phyloP scores from a whole-genome alignment of 129 eudicot genomes.

The Tagetes patula region DNA sequence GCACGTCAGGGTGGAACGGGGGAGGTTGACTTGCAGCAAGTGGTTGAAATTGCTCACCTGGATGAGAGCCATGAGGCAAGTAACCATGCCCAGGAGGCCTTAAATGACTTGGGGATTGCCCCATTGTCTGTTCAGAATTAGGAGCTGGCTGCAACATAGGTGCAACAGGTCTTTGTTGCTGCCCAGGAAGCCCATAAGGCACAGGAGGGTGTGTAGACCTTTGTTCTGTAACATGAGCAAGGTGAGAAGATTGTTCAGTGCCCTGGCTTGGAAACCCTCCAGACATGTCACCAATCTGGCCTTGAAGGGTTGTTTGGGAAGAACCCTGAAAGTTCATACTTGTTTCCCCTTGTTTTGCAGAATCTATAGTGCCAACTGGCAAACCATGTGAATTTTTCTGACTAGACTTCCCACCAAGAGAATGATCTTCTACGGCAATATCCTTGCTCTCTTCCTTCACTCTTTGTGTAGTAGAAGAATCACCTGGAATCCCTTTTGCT shows the following conservation, averaged over 20 bases:
- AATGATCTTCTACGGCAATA: slow-evolving; percentile 20
- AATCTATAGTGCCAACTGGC: slow-evolving; percentile 21
- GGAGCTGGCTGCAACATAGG: slow-evolving; percentile 11
- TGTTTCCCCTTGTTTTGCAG: slow-evolving; percentile 31
- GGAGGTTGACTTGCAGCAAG: slow-evolving; percentile 38
- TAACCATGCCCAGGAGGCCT: slow-evolving; percentile 59
- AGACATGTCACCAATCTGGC: slow-evolving; percentile 29
- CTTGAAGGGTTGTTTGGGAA: slow-evolving; percentile 20
- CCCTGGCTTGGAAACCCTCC: slow-evolving; percentile 37
- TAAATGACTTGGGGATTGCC: slow-evolving; percentile 42
- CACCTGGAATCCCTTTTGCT: slow-evolving; percentile 32
- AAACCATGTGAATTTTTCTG: slow-evolving; percentile 23
- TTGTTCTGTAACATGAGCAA: slow-evolving; percentile 23
- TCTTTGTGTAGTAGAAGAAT: slow-evolving; percentile 31
- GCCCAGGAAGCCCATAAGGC: slow-evolving; percentile 40
- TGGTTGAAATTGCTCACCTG: slow-evolving; percentile 46
- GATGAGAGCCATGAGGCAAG: slow-evolving; percentile 41
- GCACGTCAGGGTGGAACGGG: slow-evolving; percentile 29
- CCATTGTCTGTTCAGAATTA: slow-evolving; percentile 26
- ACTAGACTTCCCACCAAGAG: slow-evolving; percentile 24
- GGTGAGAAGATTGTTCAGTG: slow-evolving; percentile 28
- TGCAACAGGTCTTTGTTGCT: slow-evolving; percentile 42
- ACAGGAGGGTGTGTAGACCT: slow-evolving; percentile 32
- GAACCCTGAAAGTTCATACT: slow-evolving; percentile 26
- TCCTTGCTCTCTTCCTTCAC: slow-evolving; percentile 45